Base-by-base conservation (phyloP, 805 yeast genomes). In the Nakazawaea wyomingensis region DNA sequence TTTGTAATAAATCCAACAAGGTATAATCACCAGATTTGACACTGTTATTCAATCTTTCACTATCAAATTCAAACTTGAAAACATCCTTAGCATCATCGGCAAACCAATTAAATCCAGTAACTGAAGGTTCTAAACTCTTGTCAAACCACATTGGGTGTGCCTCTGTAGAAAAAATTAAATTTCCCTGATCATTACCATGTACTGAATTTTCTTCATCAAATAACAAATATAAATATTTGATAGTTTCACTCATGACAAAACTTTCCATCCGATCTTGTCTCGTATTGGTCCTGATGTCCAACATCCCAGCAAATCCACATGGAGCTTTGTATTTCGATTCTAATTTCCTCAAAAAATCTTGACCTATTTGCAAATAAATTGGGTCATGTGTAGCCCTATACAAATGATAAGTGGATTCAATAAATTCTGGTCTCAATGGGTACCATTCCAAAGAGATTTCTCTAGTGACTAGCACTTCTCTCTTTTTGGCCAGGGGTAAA, bases 71-170 rank as follows among this genome's bases (percentile, higher is more conserved):
- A 13, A 34, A 34, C 8, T 20, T 20, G 21, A 14, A 21, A 20
- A 1, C 18, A 7, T 21, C 1, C 55, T 36, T 34, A 55, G 57
- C 36, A 49, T 52, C 34, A 56, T 50, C 32, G 16, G 32, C 32
- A 35, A 34, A 42, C 44, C 29, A 37, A 34, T 31, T 21, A 24
- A 19, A 50, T 50, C 16, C 41, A 8, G 41, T 34, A n/a, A 11
- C 34, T 18, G 28, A 41, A 10, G 31, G 41, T 19, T 59, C 47
- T 17, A 69, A 44, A 4, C 59, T 50, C 4, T 60, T 49, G 37
- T 76, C 76, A 41, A 74, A 68, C 95, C 96, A 87, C 48, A 89
- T 59, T 3, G 96, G 96, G 60, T 90, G 98, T 0, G 90, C 96
- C 54, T 90, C 98, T 0, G 98, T 90, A 10, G 91, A 76, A 60